Base-by-base conservation (phyloP, 805 yeast genomes). In the Ogataea chonburiensis region DNA sequence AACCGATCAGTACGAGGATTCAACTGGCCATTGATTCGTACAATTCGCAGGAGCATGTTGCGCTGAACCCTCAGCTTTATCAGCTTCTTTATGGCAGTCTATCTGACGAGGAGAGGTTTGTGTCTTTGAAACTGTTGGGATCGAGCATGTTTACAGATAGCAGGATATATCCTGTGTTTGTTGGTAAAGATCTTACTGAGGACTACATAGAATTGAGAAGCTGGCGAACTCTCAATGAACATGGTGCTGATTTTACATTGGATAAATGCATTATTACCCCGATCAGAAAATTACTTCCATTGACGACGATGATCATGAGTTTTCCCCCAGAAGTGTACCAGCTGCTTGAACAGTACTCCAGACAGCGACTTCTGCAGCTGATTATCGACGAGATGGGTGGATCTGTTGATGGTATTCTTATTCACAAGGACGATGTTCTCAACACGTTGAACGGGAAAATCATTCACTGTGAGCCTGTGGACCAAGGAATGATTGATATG, bases 401-500 rank as follows among this genome's bases (percentile, higher is more conserved):
- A 50, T 55, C 35, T 10, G 5, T 20, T 2, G 43, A 45, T 12
- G 28, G 33, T 5, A 28, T 53, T 4, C 26, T 58, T 66, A 10
- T 59, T 63, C 16, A 59, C 67, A 70, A 66, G 29, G 73, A 71
- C 16, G 76, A 71, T 42, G 33, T 48, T 6, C 58, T 73, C 2
- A 57, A 73, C 13, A 56, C 55, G 4, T 49, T 76, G 13, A 69
- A 70, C 43, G 83, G 83, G 14, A 50, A 52, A 5, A 70, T 86
- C 3, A 48, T 73, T 3, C 68, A 79, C 16, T 76, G 87, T 54
- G 94, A 85, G 47, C 95, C 95, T 0, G 68, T 76, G 2, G 75
- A 72, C 26, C 94, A 85, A 53, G 95, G 95, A 1, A 46, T 55
- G 5, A 49, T 82, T 1, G 56, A 61, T 14, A 38, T 45, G 2